phyloP scores from a whole-genome alignment of 2,329 filamentous ascomycete genomes.

The Aspergillus latus region DNA sequence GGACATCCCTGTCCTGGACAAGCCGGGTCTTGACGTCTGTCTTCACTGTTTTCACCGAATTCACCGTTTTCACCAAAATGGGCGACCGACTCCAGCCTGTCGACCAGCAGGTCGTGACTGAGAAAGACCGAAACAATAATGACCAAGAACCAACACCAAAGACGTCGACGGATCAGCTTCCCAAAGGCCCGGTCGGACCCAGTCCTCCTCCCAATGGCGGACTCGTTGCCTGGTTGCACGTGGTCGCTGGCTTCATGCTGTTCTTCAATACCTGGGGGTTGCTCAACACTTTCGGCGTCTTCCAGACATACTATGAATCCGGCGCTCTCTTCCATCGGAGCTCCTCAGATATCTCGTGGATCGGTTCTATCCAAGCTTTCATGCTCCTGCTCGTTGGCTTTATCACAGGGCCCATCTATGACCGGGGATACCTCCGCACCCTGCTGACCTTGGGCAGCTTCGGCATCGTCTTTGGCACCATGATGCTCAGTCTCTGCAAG shows the following conservation, averaged over 20 bases:
- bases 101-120: not conserved
- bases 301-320: slow-evolving; percentile 36
- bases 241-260: slow-evolving; percentile 7
- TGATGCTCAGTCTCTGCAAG: slow-evolving; percentile 45
- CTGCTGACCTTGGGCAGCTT: slow-evolving; percentile 31
- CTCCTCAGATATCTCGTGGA: slow-evolving; percentile 53
- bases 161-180: not conserved
- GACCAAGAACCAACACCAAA: not conserved
- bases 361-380: slow-evolving; percentile 51
- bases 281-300: slow-evolving; percentile 33
- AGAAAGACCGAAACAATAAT: not conserved
- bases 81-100: not conserved
- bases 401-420: slow-evolving; percentile 45
- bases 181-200: not conserved
- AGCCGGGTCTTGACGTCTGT: too few species aligned
- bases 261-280: slow-evolving; percentile 19
- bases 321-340: slow-evolving; percentile 23
- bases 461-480: slow-evolving; percentile 42
- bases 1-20: too few species aligned
- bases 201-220: slow-evolving; percentile 6
- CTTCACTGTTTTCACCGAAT: too few species aligned
- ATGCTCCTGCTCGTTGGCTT: slow-evolving; percentile 48
- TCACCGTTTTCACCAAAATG: too few species aligned
- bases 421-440: slow-evolving; percentile 43
- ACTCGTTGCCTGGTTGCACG: slow-evolving; percentile 6